Conservation (phyloP, 2,329 filamentous ascomycete species). For the Neocatenulostroma microsporum region DNA sequence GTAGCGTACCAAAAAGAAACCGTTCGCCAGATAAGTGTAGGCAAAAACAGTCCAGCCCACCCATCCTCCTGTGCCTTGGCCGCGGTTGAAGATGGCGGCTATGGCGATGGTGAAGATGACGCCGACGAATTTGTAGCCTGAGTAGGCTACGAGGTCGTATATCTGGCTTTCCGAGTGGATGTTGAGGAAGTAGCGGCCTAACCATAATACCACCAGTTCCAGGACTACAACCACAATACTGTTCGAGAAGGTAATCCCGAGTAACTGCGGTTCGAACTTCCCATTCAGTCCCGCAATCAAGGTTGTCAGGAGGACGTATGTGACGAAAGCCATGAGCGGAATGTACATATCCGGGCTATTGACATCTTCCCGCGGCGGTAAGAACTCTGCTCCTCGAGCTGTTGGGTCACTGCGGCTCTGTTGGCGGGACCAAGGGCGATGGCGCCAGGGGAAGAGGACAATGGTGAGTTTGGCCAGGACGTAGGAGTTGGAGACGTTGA, state of each 20-base stretch:
- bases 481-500: conserved; percentile 97
- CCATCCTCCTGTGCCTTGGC: conserved; percentile 78
- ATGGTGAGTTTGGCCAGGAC: conserved; percentile 88
- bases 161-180: conserved; percentile 93
- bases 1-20: conserved; percentile 77
- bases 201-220: conserved; percentile 83
- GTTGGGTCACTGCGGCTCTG: conserved; percentile 53
- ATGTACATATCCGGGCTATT: conserved; percentile 99
- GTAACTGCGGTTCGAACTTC: conserved; percentile 85
- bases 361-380: conserved; percentile 87
- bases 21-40: conserved; percentile 90
- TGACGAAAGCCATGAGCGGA: conserved; percentile 93
- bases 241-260: conserved; percentile 80
- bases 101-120: conserved; percentile 82
- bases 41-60: conserved; percentile 80
- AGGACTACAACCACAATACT: conserved; percentile 75
- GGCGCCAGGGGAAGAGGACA: conserved; percentile 94
- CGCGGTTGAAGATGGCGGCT: conserved; percentile 70
- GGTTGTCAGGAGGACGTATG: conserved; percentile 90
- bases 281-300: conserved; percentile 83
- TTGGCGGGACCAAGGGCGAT: conserved; percentile 94
- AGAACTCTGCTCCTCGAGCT: conserved; percentile 63
- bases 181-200: conserved; percentile 86
- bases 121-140: conserved; percentile 96
- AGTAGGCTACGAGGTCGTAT: conserved; percentile 89